Conservation (phyloP, 2,329 filamentous ascomycete genomes). For the Blastomyces silverae region DNA sequence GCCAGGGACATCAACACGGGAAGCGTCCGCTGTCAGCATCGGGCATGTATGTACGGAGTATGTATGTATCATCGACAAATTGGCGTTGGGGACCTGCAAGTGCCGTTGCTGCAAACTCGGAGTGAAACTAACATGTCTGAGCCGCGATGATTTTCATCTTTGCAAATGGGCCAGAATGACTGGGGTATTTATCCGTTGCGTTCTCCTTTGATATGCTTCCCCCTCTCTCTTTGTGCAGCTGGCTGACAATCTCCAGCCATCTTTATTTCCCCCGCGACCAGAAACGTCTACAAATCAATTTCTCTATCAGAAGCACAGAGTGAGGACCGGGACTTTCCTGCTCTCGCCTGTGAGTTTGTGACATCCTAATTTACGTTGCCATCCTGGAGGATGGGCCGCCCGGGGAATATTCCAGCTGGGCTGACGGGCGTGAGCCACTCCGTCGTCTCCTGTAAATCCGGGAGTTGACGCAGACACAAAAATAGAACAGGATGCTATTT, state of each 20-base stretch:
- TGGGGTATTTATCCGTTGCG: background rate
- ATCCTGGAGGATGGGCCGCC: background rate
- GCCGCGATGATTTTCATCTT: background rate
- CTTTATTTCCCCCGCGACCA: background rate
- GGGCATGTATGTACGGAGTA: background rate
- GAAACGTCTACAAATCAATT: background rate
- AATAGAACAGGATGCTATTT: slow-evolving; percentile 8
- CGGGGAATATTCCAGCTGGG: background rate
- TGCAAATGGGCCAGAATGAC: background rate
- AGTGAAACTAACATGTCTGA: background rate
- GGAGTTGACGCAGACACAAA: background rate
- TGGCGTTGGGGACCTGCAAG: background rate
- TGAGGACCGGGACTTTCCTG: background rate
- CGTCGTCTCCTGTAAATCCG: background rate
- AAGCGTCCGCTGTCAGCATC: background rate
- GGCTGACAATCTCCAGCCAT: background rate
- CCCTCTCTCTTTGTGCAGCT: background rate
- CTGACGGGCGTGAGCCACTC: background rate
- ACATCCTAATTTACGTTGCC: background rate
- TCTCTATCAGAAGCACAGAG: background rate
- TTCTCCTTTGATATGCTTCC: background rate
- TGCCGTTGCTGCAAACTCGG: background rate
- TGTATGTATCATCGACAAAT: background rate
- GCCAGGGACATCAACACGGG: too few relatives aligned
- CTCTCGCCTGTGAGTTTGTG: background rate